Percentiles rank a stretch among this genome's conserved stretches.
These are phyloP conservation scores for Arthrocladium fulminans DNA, from an alignment of 2,329 filamentous ascomycete genomes.

Conservation along the genomic window DNA sequence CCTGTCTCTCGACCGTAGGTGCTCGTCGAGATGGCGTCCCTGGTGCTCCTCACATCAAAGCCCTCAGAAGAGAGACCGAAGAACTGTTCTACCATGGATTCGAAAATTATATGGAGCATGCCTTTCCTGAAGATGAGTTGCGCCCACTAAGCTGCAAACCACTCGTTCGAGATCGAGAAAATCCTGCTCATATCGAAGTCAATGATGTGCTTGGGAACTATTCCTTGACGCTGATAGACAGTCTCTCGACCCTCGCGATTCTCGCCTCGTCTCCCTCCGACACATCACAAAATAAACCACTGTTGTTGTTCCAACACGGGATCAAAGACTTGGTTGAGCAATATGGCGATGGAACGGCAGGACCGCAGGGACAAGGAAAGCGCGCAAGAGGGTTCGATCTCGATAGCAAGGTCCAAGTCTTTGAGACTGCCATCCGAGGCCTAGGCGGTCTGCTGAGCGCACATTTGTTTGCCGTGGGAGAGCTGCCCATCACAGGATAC, in stretches of 20 bases:
- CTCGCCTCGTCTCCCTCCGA: slow-evolving; percentile 62
- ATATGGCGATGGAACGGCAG: slow-evolving; percentile 75
- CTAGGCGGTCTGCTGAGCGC: slow-evolving; percentile 85
- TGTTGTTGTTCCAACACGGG: slow-evolving; percentile 70
- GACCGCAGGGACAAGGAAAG: slow-evolving; percentile 59
- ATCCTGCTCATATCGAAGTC: slow-evolving; percentile 72
- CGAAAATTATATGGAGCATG: slow-evolving; percentile 86
- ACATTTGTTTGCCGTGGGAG: slow-evolving; percentile 84
- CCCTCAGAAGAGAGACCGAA: slow-evolving; percentile 37
- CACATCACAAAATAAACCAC: slow-evolving; percentile 50
- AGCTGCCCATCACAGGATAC: slow-evolving; percentile 78
- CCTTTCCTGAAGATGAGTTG: slow-evolving; percentile 93
- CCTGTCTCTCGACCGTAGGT: not conserved
- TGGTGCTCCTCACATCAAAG: slow-evolving; percentile 3
- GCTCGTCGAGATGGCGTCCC: slow-evolving; percentile 1
- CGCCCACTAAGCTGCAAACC: slow-evolving; percentile 77
- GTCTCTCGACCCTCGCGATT: slow-evolving; percentile 85
- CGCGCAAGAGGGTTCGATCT: slow-evolving; percentile 78
- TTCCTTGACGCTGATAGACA: slow-evolving; percentile 90
- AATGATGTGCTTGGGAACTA: slow-evolving; percentile 98
- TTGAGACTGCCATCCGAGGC: slow-evolving; percentile 93
- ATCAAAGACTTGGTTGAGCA: slow-evolving; percentile 65
- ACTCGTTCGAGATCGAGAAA: slow-evolving; percentile 70
- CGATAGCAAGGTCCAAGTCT: slow-evolving; percentile 97
- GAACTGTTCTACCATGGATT: slow-evolving; percentile 95